Evolutionary conservation across 2,329 filamentous ascomycete genomes (phyloP).

Genomic region (Aspergillus piperis): DNA sequence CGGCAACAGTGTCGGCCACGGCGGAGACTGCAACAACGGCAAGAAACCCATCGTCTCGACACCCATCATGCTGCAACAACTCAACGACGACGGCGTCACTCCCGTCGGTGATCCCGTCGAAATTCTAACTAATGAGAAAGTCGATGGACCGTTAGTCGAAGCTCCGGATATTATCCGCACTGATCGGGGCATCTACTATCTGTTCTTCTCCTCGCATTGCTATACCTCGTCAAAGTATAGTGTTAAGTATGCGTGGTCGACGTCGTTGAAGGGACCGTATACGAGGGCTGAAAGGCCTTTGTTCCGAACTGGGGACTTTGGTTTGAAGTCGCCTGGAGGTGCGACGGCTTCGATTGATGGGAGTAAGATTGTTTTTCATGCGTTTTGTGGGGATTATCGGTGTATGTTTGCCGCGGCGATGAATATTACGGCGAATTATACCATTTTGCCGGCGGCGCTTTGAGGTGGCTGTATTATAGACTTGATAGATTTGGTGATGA

Average conservation of each 20-base stretch:
- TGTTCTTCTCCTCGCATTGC: constrained; percentile 64
- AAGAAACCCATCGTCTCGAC: constrained; percentile 32
- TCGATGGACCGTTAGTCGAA: constrained; percentile 63
- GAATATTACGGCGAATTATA: constrained; percentile 20
- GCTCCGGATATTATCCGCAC: constrained; percentile 54
- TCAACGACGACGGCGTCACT: constrained; percentile 51
- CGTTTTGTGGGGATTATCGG: constrained; percentile 24
- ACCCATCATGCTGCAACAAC: constrained; percentile 42
- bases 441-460: constrained; percentile 4
- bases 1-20: constrained; percentile 56
- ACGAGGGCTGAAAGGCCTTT: constrained; percentile 32
- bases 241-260: constrained; percentile 58
- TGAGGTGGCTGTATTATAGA: not conserved
- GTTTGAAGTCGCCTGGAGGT: constrained; percentile 28
- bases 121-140: constrained; percentile 61
- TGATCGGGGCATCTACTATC: constrained; percentile 49
- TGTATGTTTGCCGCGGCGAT: constrained; percentile 32
- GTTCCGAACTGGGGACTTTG: constrained; percentile 34
- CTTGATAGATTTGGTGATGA: too few species aligned
- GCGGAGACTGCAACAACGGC: constrained; percentile 49
- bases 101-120: constrained; percentile 53
- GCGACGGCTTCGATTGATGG: constrained; percentile 30
- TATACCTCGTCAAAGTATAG: constrained; percentile 57
- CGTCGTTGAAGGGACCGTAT: constrained; percentile 39
- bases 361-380: constrained; percentile 34